Base-by-base conservation (phyloP, 2,329 filamentous ascomycete species). In the Colletotrichum gloeosporioides region DNA sequence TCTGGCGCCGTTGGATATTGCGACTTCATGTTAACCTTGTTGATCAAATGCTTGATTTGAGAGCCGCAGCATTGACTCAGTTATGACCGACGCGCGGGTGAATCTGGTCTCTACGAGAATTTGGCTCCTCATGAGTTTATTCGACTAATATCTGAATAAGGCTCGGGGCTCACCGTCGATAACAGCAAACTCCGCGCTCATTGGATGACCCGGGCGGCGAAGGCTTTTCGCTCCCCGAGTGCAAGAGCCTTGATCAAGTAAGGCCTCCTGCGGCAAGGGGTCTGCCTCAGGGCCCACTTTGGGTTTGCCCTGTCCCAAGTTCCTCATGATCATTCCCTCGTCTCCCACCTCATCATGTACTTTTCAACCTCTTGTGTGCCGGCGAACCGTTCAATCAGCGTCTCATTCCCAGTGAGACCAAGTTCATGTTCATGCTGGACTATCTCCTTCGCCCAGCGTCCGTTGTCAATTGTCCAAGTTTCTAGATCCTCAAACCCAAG, bases 311-410 rank as follows among this genome's bases (percentile, higher is more conserved):
- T 15, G 12, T 55, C 7, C 39, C 27, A 9, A 9, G n/a, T 25
- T 9, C 18, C 6, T 36, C 6, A 2, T 36, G 8, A 13, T 62
- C 10, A 8, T 34, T 29, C 7, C 6, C 13, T 36, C 4, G 29
- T 27, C 9, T 13, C 53, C 22, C 57, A 61, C 22, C 73, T 32
- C 12, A 80, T 63, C 78, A 79, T 78, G 13, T 71, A 77, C 27
- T 76, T 72, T 62, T 79, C 79, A 6, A 79, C 55, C 73, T 81
- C 78, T 18, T 25, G 69, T 8, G 78, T 70, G 1, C 76, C 80
- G n/a, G 63, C 44, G 49, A 77, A 81, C 55, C 27, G 57, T 49
- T 67, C 75, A 25, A 16, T 69, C 63, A 80, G 27, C 4, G 12
- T 61, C 39, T 69, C 76, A n/a, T 69, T 73, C 6, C 74, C 77